Evolutionary conservation across 2,329 filamentous ascomycete species (phyloP).

Genomic region (Paramyrothecium roridum): DNA sequence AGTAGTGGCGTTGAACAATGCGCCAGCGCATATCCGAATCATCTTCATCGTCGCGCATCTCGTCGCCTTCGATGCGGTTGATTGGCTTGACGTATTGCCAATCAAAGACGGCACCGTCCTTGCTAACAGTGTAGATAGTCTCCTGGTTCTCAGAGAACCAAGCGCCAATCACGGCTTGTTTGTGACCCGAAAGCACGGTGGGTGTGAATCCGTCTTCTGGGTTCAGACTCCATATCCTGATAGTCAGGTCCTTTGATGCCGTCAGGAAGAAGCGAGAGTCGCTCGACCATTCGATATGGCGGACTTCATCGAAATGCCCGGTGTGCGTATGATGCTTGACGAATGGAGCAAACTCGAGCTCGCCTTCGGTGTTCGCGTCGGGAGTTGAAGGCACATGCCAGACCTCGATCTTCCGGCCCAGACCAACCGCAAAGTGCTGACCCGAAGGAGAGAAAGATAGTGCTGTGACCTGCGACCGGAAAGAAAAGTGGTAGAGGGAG

Average conservation of each 20-base stretch:
- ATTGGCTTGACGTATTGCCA: conserved; percentile 78
- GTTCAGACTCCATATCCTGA: conserved; percentile 91
- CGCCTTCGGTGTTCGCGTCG: conserved; percentile 72
- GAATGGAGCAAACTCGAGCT: conserved; percentile 93
- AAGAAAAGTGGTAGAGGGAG: conserved; percentile 92
- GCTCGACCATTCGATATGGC: conserved; percentile 88
- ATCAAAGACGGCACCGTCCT: conserved; percentile 92
- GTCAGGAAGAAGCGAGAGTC: conserved; percentile 96
- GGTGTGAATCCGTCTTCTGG: conserved; percentile 84
- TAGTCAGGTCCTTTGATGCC: conserved; percentile 86
- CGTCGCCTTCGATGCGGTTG: conserved; percentile 52
- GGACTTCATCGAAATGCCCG: conserved; percentile 84
- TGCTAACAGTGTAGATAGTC: conserved; percentile 92
- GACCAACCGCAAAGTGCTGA: conserved; percentile 81
- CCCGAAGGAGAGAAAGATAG: conserved; percentile 91
- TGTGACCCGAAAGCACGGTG: conserved; percentile 86
- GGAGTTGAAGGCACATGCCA: conserved; percentile 95
- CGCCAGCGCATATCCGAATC: conserved; percentile 76
- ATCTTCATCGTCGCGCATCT: conserved; percentile 57
- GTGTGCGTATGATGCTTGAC: conserved; percentile 81
- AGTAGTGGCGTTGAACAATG: conserved; percentile 88
- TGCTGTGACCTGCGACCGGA: conserved; percentile 76
- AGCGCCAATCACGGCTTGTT: conserved; percentile 87
- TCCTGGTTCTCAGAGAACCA: conserved; percentile 97
- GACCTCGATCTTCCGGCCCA: conserved; percentile 86